Percentiles rank a stretch among this genome's conserved stretches.
These are phyloP conservation scores for Gossypium gossypioides DNA, from an alignment of 441 rosid genomes.

Conservation along the genomic window DNA sequence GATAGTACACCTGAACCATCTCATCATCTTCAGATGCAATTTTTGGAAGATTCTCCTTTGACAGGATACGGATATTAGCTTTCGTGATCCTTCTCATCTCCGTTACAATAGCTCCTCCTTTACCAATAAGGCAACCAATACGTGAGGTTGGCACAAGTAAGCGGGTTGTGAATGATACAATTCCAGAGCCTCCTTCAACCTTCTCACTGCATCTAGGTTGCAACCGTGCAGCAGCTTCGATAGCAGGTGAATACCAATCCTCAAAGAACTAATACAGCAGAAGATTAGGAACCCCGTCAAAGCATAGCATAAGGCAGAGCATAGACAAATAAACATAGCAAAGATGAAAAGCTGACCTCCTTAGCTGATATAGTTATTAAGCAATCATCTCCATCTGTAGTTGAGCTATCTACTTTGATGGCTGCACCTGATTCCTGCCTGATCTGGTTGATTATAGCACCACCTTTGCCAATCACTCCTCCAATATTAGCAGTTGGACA, in stretches of 20 bases:
- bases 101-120: conserved; percentile 77
- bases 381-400: conserved; percentile 76
- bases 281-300: conserved; percentile 6
- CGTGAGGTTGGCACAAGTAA: conserved; percentile 81
- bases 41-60: conserved; percentile 83
- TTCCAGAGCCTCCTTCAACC: conserved; percentile 85
- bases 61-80: conserved; percentile 83
- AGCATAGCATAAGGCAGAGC: background rate
- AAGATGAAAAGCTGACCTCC: conserved; percentile 45
- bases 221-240: conserved; percentile 77
- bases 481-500: conserved; percentile 73
- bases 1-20: conserved; percentile 75
- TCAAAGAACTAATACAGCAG: conserved; percentile 47
- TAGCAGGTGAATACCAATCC: conserved; percentile 70
- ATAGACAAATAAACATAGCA: background rate
- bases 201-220: conserved; percentile 95
- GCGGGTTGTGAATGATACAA: conserved; percentile 70
- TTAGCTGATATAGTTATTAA: conserved; percentile 64
- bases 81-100: conserved; percentile 84
- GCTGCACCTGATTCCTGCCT: conserved; percentile 75
- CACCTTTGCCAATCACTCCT: conserved; percentile 84
- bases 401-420: conserved; percentile 75
- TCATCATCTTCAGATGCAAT: conserved; percentile 85
- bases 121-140: conserved; percentile 94
- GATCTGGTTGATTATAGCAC: conserved; percentile 74